Conservation (phyloP, 179 eudicot species). For the Beta macrorhiza region DNA sequence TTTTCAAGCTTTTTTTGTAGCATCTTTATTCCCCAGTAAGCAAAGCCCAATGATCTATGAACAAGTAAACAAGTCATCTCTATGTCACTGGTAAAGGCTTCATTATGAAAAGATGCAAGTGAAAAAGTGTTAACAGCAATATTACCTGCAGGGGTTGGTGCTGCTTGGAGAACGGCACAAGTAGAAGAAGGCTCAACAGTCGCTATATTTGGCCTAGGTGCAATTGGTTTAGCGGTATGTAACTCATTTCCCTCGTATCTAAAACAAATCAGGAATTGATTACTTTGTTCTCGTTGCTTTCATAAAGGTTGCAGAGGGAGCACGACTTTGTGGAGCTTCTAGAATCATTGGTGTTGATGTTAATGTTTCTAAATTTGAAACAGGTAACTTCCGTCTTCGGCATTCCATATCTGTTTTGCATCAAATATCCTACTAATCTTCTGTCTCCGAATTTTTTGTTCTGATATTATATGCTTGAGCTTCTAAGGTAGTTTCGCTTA, state of each 20-base stretch:
- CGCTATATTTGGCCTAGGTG: slow-evolving; percentile 84
- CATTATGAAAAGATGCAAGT: neutral
- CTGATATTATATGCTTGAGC: neutral
- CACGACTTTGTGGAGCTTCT: slow-evolving; percentile 79
- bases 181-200: slow-evolving; percentile 85
- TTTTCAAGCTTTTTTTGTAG: no score
- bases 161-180: slow-evolving; percentile 83
- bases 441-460: no score
- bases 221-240: slow-evolving; percentile 81
- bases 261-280: neutral
- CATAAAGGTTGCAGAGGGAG: slow-evolving; percentile 89
- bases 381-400: slow-evolving; percentile 36
- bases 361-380: slow-evolving; percentile 66
- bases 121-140: neutral
- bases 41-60: neutral
- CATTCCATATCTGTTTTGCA: neutral
- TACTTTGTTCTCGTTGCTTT: neutral
- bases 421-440: neutral
- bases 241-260: neutral
- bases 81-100: neutral
- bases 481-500: neutral
- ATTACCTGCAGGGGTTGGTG: slow-evolving; percentile 74
- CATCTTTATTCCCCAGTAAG: no score
- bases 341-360: slow-evolving; percentile 88
- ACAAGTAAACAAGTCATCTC: neutral